Conservation (phyloP, 2,329 filamentous ascomycete genomes). For the Sclerotinia borealis region DNA sequence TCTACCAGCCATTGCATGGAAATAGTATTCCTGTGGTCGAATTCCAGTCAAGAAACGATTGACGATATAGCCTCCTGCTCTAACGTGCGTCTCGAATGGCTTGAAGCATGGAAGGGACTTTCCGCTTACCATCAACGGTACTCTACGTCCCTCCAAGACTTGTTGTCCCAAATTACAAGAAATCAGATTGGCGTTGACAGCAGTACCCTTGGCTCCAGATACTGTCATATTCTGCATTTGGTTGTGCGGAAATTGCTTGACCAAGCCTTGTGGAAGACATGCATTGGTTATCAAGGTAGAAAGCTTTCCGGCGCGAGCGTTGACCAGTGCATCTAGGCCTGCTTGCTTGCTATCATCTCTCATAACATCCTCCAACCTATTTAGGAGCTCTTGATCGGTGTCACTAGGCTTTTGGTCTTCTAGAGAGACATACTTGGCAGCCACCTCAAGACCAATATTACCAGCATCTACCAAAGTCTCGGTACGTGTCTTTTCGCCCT, state of each 20-base stretch:
- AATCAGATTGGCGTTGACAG: constrained; percentile 94
- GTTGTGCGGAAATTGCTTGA: constrained; percentile 91
- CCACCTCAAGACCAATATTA: constrained; percentile 68
- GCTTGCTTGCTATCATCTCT: constrained; percentile 88
- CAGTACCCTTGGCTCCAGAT: constrained; percentile 87
- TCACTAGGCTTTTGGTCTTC: constrained; percentile 55
- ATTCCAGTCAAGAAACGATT: constrained; percentile 98
- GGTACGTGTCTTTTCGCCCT: constrained; percentile 68
- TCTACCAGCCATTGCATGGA: constrained; percentile 98
- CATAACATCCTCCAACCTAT: constrained; percentile 80
- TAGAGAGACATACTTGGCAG: constrained; percentile 82
- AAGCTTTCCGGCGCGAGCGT: constrained; percentile 59
- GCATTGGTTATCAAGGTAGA: constrained; percentile 72
- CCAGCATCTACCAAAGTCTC: constrained; percentile 63
- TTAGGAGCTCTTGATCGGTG: constrained; percentile 64
- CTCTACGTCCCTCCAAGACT: constrained; percentile 87
- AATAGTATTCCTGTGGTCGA: constrained; percentile 95
- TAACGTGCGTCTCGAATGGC: constrained; percentile 80
- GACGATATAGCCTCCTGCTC: constrained; percentile 88
- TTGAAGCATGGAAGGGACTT: constrained; percentile 94
- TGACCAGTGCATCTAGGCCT: constrained; percentile 83
- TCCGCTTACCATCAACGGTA: constrained; percentile 95
- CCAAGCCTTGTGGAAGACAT: constrained; percentile 75
- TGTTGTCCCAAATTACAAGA: constrained; percentile 97
- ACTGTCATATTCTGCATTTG: constrained; percentile 99